Base-by-base conservation (phyloP, 1,284 basidiomycete genomes). In the Ustilago nuda region DNA sequence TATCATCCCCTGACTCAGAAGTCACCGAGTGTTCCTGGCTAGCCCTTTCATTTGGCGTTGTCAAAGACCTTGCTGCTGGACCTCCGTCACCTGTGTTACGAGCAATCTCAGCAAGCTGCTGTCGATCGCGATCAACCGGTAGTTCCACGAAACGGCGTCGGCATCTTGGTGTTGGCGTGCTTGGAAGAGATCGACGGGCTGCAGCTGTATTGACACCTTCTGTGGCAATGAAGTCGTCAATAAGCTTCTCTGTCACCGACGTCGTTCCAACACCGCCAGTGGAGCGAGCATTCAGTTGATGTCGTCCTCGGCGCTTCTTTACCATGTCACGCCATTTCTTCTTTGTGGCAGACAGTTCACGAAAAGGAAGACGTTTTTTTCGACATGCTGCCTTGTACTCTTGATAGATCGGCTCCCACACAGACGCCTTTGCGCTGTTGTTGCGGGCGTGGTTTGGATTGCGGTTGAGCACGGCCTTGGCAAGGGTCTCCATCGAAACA, bases 91-190 rank as follows among this genome's bases (percentile, higher is more conserved):
- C 13, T 4, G n/a, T 46, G 15, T 17, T 23, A 5, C 43, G 3
- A 46, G 46, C 46, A 23, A 48, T 48, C 46, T 48, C 23, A 17
- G 46, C 46, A 48, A 48, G 30, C 7, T 48, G 9, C 27, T 48
- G 23, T 27, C n/a, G 46, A 48, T 48, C 46, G 19, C 11, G 19
- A 4, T 46, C 19, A 13, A 46, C 17, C 43, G 8, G 43, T 46
- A 17, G 36, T 13, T 37, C 36, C 9, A 8, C 36, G 2, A 8
- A 13, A 13, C 5, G 36, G 13, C 5, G 36, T 13, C 36, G 36
- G 36, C 5, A 4, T 41, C 39, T 41, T 11, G 39, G 6, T 41
- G 11, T 13, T 12, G 39, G 15, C 13, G 39, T 41, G 7, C 15
- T 41, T 12, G 15, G 13, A 2, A 6, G 13, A 6, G 39, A 41